Conservation (phyloP, 2,329 filamentous ascomycete species). For the Monilinia fructicola region DNA sequence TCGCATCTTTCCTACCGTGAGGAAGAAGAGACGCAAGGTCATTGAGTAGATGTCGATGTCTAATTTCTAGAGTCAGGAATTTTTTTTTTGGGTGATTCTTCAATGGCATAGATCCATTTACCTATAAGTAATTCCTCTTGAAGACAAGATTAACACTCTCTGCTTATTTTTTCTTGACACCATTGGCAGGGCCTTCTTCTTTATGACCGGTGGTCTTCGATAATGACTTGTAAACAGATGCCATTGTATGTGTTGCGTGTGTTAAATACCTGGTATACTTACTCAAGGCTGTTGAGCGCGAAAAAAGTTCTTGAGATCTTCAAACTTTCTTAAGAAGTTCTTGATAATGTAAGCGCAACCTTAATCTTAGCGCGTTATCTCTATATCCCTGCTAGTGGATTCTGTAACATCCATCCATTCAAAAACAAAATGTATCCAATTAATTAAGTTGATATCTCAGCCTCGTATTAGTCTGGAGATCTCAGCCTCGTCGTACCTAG, state of each 20-base stretch:
- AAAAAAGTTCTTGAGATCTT: conserved; percentile 30
- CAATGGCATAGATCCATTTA: conserved; percentile 41
- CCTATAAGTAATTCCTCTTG: conserved; percentile 87
- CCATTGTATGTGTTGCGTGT: conserved; percentile 50
- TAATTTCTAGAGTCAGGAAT: conserved; percentile 42
- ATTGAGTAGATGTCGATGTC: conserved; percentile 89
- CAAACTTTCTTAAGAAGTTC: conserved; percentile 29
- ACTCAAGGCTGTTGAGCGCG: conserved; percentile 28
- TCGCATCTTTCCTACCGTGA: conserved; percentile 90
- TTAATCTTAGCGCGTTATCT: conserved; percentile 33
- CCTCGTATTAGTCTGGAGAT: conserved; percentile 3
- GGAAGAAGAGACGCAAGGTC: conserved; percentile 87
- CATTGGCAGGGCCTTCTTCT: conserved; percentile 50
- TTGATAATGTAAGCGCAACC: conserved; percentile 27
- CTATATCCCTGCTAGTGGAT: conserved; percentile 17
- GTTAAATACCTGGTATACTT: no score
- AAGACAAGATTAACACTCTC: conserved; percentile 86
- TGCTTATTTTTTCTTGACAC: conserved; percentile 65
- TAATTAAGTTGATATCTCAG: not conserved
- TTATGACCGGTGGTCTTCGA: conserved; percentile 58
- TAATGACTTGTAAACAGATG: conserved; percentile 72
- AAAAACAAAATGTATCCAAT: no score
- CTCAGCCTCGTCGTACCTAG: not conserved
- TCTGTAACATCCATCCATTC: no score
- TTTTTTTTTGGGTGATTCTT: conserved; percentile 3